Evolutionary conservation across 2,329 filamentous ascomycete species (phyloP), one percentile per base, ranked within the genome.

Genomic region (Curvularia eragrostidis): DNA sequence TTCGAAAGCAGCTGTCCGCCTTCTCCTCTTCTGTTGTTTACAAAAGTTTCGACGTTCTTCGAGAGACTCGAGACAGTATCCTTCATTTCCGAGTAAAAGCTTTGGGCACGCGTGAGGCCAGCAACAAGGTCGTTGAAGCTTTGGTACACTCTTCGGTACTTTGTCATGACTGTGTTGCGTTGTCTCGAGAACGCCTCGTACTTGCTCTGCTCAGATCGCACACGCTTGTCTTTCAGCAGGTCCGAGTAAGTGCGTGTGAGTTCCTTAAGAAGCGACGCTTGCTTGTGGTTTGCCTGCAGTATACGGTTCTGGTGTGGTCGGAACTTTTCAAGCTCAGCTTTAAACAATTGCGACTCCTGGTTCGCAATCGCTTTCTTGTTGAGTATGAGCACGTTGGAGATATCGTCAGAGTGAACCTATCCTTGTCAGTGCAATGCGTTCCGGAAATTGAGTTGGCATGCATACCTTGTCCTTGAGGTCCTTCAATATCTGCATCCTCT

Each of bases 271-370:
- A 99, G 80, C 0, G 91, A 89, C 0, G 91, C 88, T 76, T 99
- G 95, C 78, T 97, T 99, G 78, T 99, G 95, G 62, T 93, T 96
- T 13, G 95, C 93, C 75, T 97, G 93, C 8, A 97, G 81, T 15
- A 99, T 85, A 32, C 95, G 88, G 69, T 90, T 97, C 74, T 98
- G 95, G 70, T 97, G 91, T 26, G 93, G 90, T 41, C 93, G 84
- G 79, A 97, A 99, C 76, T 99, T 99, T 78, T 98, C 94, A n/a
- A 99, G 83, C 77, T 99, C 95, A 15, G 92, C 88, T 74, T 97
- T 91, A 79, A 99, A 99, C 2, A 99, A 84, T 70, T 97, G 92
- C 12, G 84, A 89, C 76, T 99, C 95, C 70, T 95, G 94, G 71
- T 92, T 96, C 19, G 92, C 85, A 70, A 98, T 94, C 1, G 92